Evolutionary conservation across 805 yeast species (phyloP), one percentile per base, ranked within the genome.

Genomic region (Yamadazyma insecticola): DNA sequence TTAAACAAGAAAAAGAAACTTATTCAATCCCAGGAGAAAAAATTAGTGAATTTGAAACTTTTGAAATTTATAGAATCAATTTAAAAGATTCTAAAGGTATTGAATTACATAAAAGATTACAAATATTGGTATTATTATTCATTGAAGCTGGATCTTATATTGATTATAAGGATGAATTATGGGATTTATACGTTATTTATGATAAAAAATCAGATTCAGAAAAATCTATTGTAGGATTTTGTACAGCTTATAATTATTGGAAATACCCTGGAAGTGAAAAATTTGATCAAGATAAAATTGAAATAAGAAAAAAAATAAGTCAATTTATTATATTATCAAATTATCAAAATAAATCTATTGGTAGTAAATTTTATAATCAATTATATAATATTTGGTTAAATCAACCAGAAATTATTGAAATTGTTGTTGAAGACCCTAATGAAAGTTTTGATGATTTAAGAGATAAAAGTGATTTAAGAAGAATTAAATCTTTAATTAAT

Each of bases 131-230:
- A 11, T 60, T 90, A 16, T 63, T 92, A 8, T 88, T 81, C 59
- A 90, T 92, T 44, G 98, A 92, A 53, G 97, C 96, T 0, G 97
- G 96, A 2, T 78, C 94, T 1, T 85, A 76, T 47, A 87, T 92
- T 34, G 96, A 89, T 50, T 67, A 70, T 23, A 55, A 55, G 0
- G 98, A 92, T 55, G 68, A 70, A 6, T 66, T 72, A 12, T 92
- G 98, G 98, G 87, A 84, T 28, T 51, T 88, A 2, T 89, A 74
- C 50, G 63, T 81, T 22, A 41, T 82, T 33, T 64, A 63, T 43
- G 50, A 33, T 15, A 28, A 25, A n/a, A 20, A 25, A 7, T 36
- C 39, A n/a, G 41, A 34, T 12, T 46, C 42, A 4, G 53, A 52
- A 25, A 49, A 63, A 16, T 53, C 75, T 37, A 72, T 89, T 32